Conservation (phyloP, 2,329 filamentous ascomycete genomes). For the Exophiala bonariae region DNA sequence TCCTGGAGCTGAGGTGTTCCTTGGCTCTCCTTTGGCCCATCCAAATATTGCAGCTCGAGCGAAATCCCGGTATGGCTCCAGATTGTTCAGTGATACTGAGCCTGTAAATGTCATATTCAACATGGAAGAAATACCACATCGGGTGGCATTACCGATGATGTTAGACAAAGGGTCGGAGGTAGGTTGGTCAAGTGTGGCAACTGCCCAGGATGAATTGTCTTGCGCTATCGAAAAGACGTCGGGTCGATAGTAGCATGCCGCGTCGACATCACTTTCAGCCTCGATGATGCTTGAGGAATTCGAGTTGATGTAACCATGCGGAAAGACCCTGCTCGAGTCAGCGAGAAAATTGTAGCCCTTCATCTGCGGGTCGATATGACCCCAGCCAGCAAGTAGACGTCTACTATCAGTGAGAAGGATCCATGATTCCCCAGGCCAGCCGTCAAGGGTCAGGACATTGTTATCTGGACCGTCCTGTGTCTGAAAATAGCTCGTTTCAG, state of each 20-base stretch:
- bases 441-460: constrained; percentile 50
- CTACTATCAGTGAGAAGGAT: constrained; percentile 56
- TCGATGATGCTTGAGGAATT: constrained; percentile 35
- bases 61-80: constrained; percentile 48
- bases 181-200: constrained; percentile 27
- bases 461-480: constrained; percentile 28
- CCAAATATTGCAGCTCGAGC: constrained; percentile 58
- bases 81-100: constrained; percentile 32
- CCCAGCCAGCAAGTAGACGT: constrained; percentile 57
- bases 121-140: constrained; percentile 62
- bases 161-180: constrained; percentile 30
- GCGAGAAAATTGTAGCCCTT: constrained; percentile 52
- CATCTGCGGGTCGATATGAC: constrained; percentile 59
- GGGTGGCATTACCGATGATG: constrained; percentile 44
- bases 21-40: constrained; percentile 46
- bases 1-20: constrained; percentile 18
- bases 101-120: constrained; percentile 58
- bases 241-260: constrained; percentile 56
- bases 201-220: constrained; percentile 57
- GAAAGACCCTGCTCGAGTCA: constrained; percentile 56
- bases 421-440: constrained; percentile 64
- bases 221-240: constrained; percentile 41
- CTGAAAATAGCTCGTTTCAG: constrained; percentile 51
- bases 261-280: constrained; percentile 34
- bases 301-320: constrained; percentile 40